Evolutionary conservation across 2,329 filamentous ascomycete species (phyloP).

Genomic region (Cordyceps militaris): DNA sequence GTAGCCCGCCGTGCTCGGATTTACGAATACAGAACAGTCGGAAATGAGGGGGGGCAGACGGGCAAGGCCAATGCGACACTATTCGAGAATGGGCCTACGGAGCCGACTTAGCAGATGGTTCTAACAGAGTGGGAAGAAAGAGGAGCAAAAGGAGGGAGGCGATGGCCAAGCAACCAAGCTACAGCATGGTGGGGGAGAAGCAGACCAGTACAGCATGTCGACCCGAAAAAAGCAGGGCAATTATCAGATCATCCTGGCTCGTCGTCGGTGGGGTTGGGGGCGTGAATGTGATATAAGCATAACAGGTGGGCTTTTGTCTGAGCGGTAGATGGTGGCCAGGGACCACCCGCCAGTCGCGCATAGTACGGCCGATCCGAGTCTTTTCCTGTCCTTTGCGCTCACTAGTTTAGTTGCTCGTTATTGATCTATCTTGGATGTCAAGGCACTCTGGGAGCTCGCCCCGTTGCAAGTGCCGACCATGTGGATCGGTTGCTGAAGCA

Average conservation of each 20-base stretch:
- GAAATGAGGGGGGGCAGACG: not conserved
- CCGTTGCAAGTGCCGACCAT: too few species aligned
- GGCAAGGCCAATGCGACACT: too few species aligned
- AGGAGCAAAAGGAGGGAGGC: not conserved
- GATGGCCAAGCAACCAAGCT: not conserved
- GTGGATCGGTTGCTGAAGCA: too few species aligned
- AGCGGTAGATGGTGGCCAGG: too few species aligned
- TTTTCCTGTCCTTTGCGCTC: too few species aligned
- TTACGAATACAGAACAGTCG: not conserved
- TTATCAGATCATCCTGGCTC: not conserved
- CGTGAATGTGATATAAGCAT: constrained; percentile 9
- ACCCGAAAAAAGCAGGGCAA: not conserved
- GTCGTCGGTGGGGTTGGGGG: not conserved
- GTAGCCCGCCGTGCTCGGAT: not conserved
- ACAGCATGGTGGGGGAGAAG: not conserved
- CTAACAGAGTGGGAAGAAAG: not conserved
- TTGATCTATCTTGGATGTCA: too few species aligned
- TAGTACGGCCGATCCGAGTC: too few species aligned
- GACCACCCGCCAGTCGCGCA: too few species aligned
- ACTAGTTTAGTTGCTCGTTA: too few species aligned
- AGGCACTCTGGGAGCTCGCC: too few species aligned
- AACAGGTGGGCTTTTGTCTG: not conserved
- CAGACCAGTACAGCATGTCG: not conserved
- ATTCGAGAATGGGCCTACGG: not conserved
- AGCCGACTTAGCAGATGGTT: not conserved